Base-by-base conservation (phyloP, 78 protist species). In the Polysphondylium violaceum region DNA sequence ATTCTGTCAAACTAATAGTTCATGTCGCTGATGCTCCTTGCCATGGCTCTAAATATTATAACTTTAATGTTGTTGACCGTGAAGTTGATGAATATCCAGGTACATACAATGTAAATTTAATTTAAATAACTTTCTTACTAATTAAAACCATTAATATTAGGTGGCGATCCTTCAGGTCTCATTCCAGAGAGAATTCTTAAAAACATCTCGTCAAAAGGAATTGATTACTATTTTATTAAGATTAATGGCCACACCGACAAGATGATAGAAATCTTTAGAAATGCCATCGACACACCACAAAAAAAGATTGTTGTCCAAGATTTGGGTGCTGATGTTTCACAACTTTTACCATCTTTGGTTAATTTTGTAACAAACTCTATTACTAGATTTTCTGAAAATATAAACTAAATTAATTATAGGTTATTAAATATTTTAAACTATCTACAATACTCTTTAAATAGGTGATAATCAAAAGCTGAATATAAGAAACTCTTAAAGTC, bases 11-110 rank as follows among this genome's bases (percentile, higher is more conserved):
- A 65, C n/a, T 65, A 2, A n/a, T 35, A n/a, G 53, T 65, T 2
- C 74, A 65, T 65, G 53, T 65, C 40, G 74, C 41, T n/a, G 74
- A 65, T 40, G 74, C 74, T 3, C 74, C 74, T 0, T 65, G 74
- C 40, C 74, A 65, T n/a, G 74, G 74, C n/a, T 7, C 16, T 21
- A 40, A 65, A 40, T 65, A 65, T 9, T 31, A 65, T 40, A 4
- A 3, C 8, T n/a, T 38, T 19, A 11, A 16, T n/a, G 53, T 23
- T 40, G 0, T 2, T 8, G 17, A 60, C 33, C 68, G 33, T n/a
- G n/a, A n/a, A n/a, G n/a, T n/a, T n/a, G n/a, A n/a, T n/a, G n/a
- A n/a, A n/a, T n/a, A n/a, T n/a, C n/a, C n/a, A n/a, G n/a, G n/a
- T n/a, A n/a, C n/a, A n/a, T n/a, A n/a, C n/a, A n/a, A n/a, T n/a